A percentile compares a stretch with the other conserved stretches of the same genome.
These are phyloP conservation scores for Rubroshorea leprosula DNA, from an alignment of 345 rosid genomes.

Conservation along the genomic window DNA sequence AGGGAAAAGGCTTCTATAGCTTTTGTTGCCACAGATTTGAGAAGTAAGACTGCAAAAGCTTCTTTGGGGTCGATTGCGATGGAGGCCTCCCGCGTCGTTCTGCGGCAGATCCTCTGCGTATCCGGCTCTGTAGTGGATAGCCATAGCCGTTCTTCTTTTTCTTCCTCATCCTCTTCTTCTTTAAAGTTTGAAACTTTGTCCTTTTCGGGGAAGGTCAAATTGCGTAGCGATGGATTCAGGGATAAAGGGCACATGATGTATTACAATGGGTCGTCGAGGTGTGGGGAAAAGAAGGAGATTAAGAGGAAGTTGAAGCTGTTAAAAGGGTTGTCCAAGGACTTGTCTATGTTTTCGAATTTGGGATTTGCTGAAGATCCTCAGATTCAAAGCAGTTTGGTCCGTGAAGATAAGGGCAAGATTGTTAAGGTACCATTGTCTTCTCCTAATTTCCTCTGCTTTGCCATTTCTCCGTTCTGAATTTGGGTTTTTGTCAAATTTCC, in stretches of 20 bases:
- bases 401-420: conserved; percentile 17
- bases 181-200: conserved; percentile 3
- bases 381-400: conserved; percentile 12
- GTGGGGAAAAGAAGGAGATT: background rate
- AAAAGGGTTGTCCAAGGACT: conserved; percentile 24
- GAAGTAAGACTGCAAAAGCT: too few relatives aligned
- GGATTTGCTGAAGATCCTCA: conserved; percentile 9
- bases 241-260: background rate
- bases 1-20: background rate
- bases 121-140: conserved; percentile 1
- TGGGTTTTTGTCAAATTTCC: background rate
- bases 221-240: background rate
- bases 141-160: background rate
- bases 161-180: background rate
- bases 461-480: background rate
- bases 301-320: conserved; percentile 34
- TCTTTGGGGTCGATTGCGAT: background rate
- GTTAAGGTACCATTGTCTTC: conserved; percentile 13
- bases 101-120: background rate
- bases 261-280: background rate
- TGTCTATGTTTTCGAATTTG: conserved; percentile 19
- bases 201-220: conserved; percentile 4
- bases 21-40: background rate
- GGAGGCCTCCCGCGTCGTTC: conserved; percentile 9
- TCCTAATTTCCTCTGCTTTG: background rate